Conservation (phyloP, 1,284 basidiomycete species). For the Sphaerobolus stellatus region DNA sequence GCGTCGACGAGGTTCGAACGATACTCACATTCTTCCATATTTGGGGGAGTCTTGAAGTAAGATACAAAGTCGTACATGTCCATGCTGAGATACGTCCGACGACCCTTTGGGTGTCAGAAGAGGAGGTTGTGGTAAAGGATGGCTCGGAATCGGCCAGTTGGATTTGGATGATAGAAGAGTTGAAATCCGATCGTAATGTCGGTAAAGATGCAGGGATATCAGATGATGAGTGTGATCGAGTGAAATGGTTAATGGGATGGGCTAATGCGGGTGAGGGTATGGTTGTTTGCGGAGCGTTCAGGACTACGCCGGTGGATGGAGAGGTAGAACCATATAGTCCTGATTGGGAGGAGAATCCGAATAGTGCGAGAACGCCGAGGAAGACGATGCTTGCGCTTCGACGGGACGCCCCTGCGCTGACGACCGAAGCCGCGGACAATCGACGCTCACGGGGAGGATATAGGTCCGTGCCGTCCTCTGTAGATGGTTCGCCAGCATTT, state of each 20-base stretch:
- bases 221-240: background rate
- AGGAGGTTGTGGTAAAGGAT: background rate
- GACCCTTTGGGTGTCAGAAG: slow-evolving; percentile 48
- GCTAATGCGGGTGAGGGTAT: background rate
- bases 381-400: slow-evolving; percentile 72
- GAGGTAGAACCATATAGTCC: slow-evolving; percentile 20
- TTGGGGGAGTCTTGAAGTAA: slow-evolving; percentile 89
- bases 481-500: background rate
- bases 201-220: background rate
- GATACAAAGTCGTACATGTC: slow-evolving; percentile 87
- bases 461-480: background rate
- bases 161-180: too few species aligned
- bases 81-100: slow-evolving; percentile 90
- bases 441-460: slow-evolving; percentile 3
- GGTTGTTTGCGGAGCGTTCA: background rate
- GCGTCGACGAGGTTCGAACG: background rate
- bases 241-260: too few species aligned
- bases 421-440: slow-evolving; percentile 3
- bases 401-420: slow-evolving; percentile 43
- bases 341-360: slow-evolving; percentile 57
- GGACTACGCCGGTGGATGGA: slow-evolving; percentile 1
- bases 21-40: slow-evolving; percentile 94
- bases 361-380: slow-evolving; percentile 66
- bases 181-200: background rate
- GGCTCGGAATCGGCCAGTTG: too few species aligned